Base-by-base conservation (phyloP, 768 basidiomycete species). In the Lyophyllum semitale region DNA sequence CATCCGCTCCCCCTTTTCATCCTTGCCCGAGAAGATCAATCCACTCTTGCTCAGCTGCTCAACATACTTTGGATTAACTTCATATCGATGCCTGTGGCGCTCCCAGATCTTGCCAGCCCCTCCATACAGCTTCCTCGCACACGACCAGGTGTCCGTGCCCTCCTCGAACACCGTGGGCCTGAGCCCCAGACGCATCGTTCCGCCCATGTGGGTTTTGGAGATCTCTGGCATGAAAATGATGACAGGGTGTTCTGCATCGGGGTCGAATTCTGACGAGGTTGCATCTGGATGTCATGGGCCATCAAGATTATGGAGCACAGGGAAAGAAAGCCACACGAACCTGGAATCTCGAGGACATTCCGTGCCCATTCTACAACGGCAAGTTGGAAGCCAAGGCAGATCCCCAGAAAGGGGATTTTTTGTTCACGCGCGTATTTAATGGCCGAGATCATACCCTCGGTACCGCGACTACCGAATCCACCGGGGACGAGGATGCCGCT, bases 161-260 rank as follows among this genome's bases (percentile, higher is more conserved):
- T 78, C 69, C 53, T 88, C 84, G 69, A 98, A 98, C 44, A 98
- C 82, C 2, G 96, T 99, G 3, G 96, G 94, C n/a, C 96, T 86
- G 38, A 98, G 79, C 22, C 97, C 97, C n/a, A 98, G 83, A 12
- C 97, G 88, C 97, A 99, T 99, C n/a, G 96, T 99, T 20, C 97
- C 97, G 48, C 97, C 97, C 85, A 98, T 93, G 60, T 98, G 95
- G 12, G 95, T 98, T 68, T 89, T 90, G 11, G 94, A 97, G 63
- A 99, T 92, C 70, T 99, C 97, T 17, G 97, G 97, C 97, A 99
- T 99, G 82, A 95, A 98, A 62, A 98, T 81, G 71, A 98, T 79
- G 53, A 95, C 79, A 0, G 89, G 91, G 59, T 88, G 76, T n/a
- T 74, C 69, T 1, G 87, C 75, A 1, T 83, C 71, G 3, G 82